These are phyloP conservation scores for Crucihimalaya himalaica DNA, from an alignment of 345 rosid species.

Conservation along the genomic window DNA sequence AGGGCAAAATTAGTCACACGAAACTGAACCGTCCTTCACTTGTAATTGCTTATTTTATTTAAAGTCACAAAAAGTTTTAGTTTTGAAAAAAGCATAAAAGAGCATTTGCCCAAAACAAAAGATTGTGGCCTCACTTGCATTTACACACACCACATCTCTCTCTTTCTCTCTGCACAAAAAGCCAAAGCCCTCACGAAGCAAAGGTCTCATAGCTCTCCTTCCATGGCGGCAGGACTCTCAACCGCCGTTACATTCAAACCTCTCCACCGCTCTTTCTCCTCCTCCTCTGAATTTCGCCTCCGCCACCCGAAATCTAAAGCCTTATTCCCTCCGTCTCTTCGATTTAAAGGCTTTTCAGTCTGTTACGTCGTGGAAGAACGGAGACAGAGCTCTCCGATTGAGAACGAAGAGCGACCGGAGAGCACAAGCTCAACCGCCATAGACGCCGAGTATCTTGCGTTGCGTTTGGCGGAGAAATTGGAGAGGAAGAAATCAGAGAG, in stretches of 20 bases:
- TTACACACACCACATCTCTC: slow-evolving; percentile 25
- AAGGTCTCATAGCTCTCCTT: slow-evolving; percentile 14
- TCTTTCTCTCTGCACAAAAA: neutral
- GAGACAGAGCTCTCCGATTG: slow-evolving; percentile 45
- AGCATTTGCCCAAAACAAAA: neutral
- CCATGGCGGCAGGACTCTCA: slow-evolving; percentile 74
- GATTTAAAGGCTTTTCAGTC: slow-evolving; percentile 41
- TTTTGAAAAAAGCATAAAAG: neutral
- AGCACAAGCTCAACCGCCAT: slow-evolving; percentile 18
- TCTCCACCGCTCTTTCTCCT: slow-evolving; percentile 39
- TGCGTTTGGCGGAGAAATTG: slow-evolving; percentile 51
- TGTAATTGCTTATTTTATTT: neutral
- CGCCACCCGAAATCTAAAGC: slow-evolving; percentile 42
- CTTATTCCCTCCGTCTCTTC: slow-evolving; percentile 35
- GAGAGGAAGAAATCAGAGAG: slow-evolving; percentile 81
- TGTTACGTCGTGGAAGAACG: slow-evolving; percentile 67
- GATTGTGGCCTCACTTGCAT: slow-evolving; percentile 50
- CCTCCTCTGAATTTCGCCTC: slow-evolving; percentile 29
- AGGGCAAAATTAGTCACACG: slow-evolving; percentile 26
- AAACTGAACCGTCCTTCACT: slow-evolving; percentile 30
- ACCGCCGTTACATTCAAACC: slow-evolving; percentile 52
- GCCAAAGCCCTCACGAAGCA: neutral
- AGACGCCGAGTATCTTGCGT: slow-evolving; percentile 37
- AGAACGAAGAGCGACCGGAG: slow-evolving; percentile 18
- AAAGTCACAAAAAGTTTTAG: neutral